Base-by-base conservation (phyloP, 371 early-diverging fungal species). In the Fennellomyces sp. region DNA sequence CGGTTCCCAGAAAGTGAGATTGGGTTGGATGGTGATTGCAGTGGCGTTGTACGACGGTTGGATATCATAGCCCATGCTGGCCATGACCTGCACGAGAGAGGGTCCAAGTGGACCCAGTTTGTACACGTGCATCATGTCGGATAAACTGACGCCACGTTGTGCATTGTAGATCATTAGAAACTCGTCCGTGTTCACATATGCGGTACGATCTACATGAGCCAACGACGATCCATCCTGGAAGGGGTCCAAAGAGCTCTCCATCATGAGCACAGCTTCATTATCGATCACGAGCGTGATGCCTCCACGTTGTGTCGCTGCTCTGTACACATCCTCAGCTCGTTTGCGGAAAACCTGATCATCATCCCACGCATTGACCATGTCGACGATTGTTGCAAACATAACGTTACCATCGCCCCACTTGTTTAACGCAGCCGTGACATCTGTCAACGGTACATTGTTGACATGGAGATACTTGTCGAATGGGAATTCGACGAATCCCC, bases 31-130 rank as follows among this genome's bases (percentile, higher is more conserved):
- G 0, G 63, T 63, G 13, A 39, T 13, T 3, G 60, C 25, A n/a
- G 48, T 61, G 5, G 58, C 30, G n/a, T 58, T 55, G 54, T 35
- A 38, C 3, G 38, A 47, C n/a, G 42, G 15, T 51, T 58, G 33
- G 13, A 68, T n/a, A 8, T 41, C 38, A 41, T 83, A 85, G 2
- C 85, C 85, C 1, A 85, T 56, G 17, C 57, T 53, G 15, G 70
- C 70, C 42, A 84, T 50, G 5, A 75, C 28, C 4, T 27, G 61
- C 7, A 70, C 19, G 19, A 81, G 55, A 19, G 67, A 59, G 0
- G 84, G 81, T 0, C 84, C 84, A 36, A 80, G n/a, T 8, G 82
- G 80, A 13, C 78, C 79, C 15, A 56, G 58, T n/a, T 66, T 52
- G 23, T 54, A 66, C 2, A 51, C 1, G 8, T 35, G 33, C 3